Percentiles rank a stretch among this genome's conserved stretches.
These are phyloP conservation scores for Sequoia sempervirens DNA, from an alignment of 75 land plant genomes.

Conservation along the genomic window DNA sequence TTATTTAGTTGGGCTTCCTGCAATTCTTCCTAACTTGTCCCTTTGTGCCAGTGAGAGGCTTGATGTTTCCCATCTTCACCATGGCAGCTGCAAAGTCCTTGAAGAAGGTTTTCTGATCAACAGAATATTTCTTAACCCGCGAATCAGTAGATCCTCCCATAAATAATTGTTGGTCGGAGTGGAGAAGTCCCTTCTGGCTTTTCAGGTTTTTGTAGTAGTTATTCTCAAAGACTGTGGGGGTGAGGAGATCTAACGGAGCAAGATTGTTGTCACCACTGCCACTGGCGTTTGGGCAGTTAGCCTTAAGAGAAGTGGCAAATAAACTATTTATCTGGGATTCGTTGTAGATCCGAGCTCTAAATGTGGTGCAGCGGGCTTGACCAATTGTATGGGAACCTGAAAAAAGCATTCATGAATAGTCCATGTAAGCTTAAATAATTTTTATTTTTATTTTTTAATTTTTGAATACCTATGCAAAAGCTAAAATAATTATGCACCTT, in stretches of 20 bases:
- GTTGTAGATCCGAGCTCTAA: slow-evolving; percentile 38
- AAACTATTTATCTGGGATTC: slow-evolving; percentile 39
- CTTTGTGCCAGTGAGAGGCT: not conserved
- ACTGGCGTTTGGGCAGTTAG: slow-evolving; percentile 32
- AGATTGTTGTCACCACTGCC: slow-evolving; percentile 23
- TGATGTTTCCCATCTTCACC: slow-evolving; percentile 13
- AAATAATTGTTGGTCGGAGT: not conserved
- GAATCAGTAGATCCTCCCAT: not conserved
- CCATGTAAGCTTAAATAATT: too few relatives aligned
- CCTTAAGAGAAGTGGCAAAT: slow-evolving; percentile 25
- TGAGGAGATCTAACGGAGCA: not conserved
- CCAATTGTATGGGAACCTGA: slow-evolving; percentile 56
- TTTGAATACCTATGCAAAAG: too few relatives aligned
- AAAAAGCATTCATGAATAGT: not conserved
- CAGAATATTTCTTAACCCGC: not conserved
- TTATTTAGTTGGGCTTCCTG: not conserved
- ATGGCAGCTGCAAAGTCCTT: slow-evolving; percentile 2
- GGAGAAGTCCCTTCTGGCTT: slow-evolving; percentile 1
- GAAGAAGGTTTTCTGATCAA: not conserved
- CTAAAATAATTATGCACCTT: not conserved
- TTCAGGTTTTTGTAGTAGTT: not conserved
- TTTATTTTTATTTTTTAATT: too few relatives aligned
- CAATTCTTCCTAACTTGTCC: slow-evolving; percentile 12
- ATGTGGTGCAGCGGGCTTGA: slow-evolving; percentile 23
- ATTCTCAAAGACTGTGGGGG: not conserved